A percentile compares a stretch with the other conserved stretches of the same genome.
Evolutionary conservation across 352 stramenopile genomes (phyloP).

Genomic region (Phytophthora tentaculata): DNA sequence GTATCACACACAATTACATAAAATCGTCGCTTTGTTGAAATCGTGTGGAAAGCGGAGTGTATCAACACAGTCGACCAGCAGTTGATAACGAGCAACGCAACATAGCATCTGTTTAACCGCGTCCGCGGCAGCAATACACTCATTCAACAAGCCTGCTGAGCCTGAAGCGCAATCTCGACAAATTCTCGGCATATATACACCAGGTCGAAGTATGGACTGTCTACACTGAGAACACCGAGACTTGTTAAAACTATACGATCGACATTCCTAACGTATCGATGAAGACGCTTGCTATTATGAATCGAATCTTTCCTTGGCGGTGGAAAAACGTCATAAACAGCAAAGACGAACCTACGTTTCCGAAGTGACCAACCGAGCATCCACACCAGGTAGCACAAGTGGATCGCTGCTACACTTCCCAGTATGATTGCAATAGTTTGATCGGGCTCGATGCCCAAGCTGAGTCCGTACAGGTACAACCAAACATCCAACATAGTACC

Average conservation of each 20-base stretch:
- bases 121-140: conserved; percentile 21
- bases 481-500: conserved; percentile 7
- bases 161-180: conserved; percentile 28
- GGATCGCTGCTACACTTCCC: conserved; percentile 5
- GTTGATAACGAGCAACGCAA: conserved; percentile 27
- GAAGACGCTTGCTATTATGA: not conserved
- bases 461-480: conserved; percentile 12
- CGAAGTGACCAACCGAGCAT: conserved; percentile 27
- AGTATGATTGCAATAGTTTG: conserved; percentile 6
- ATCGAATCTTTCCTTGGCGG: not conserved
- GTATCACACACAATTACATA: conserved; percentile 30
- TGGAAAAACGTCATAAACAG: conserved; percentile 24
- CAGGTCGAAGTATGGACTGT: conserved; percentile 25
- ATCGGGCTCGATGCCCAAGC: conserved; percentile 9
- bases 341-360: conserved; percentile 11
- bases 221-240: conserved; percentile 18
- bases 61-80: conserved; percentile 39
- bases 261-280: not conserved
- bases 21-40: conserved; percentile 23
- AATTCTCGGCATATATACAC: conserved; percentile 22
- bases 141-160: conserved; percentile 33
- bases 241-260: conserved; percentile 9
- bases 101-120: conserved; percentile 27
- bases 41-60: conserved; percentile 9
- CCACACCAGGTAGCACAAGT: conserved; percentile 11